Evolutionary conservation across 2,329 filamentous ascomycete species (phyloP).

Genomic region (Trichoderma simmonsii): DNA sequence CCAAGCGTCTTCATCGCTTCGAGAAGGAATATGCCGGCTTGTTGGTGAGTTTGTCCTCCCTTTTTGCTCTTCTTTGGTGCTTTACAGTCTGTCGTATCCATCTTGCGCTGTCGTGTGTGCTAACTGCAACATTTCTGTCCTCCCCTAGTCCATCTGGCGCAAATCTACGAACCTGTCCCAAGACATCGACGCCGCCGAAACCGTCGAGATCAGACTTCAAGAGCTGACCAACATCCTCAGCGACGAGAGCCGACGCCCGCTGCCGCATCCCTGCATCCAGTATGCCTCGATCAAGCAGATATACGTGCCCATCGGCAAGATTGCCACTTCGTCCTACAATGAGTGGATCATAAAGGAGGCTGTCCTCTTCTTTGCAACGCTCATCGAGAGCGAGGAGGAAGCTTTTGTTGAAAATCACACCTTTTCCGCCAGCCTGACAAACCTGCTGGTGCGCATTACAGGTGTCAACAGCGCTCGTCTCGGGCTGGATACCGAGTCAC

Average conservation of each 20-base stretch:
- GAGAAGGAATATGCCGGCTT: constrained; percentile 64
- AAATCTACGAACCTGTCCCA: constrained; percentile 57
- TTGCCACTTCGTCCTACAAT: constrained; percentile 80
- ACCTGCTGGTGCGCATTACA: constrained; percentile 76
- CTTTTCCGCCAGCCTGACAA: constrained; percentile 85
- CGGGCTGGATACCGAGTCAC: constrained; percentile 76
- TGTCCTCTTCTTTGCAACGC: constrained; percentile 80
- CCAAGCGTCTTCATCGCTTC: constrained; percentile 62
- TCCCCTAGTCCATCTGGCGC: constrained; percentile 54
- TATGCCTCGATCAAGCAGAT: constrained; percentile 85
- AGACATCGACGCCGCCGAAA: constrained; percentile 61
- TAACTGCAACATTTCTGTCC: neutral
- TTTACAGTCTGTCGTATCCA: neutral
- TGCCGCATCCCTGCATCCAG: constrained; percentile 86
- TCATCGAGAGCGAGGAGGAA: constrained; percentile 96
- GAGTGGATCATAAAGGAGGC: constrained; percentile 82
- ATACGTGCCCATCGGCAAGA: constrained; percentile 84
- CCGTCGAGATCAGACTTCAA: constrained; percentile 59
- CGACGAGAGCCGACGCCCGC: constrained; percentile 83
- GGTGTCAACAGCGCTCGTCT: constrained; percentile 70
- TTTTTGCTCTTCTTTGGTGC: neutral
- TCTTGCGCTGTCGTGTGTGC: neutral
- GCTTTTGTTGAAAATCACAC: constrained; percentile 83
- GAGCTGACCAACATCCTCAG: constrained; percentile 70
- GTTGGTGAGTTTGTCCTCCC: constrained; percentile 43